Base-by-base conservation (phyloP, 257 asterid genomes). In the Datura wrightii region DNA sequence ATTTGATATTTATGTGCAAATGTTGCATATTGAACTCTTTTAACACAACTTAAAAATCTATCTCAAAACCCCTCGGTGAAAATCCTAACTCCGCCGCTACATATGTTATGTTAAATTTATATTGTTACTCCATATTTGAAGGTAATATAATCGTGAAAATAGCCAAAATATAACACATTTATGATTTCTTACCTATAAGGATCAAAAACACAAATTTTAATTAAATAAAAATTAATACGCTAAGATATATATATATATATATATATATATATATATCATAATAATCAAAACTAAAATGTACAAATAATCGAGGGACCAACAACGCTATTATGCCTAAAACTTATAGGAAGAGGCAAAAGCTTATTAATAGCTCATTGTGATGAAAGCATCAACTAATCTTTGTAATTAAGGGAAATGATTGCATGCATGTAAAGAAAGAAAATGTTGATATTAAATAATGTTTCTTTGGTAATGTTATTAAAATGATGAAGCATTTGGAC, bases 391-490 rank as follows among this genome's bases (percentile, higher is more conserved):
- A 74, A 19, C 19, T 13, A 48, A 6, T 48, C 58, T 48, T 48
- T 74, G 24, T 74, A 48, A 2, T 14, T 74, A 11, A 10, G 11
- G 24, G 19, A 48, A 74, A 74, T 6, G 80, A 74, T 74, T 48
- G 80, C 59, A 50, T 74, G 59, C 54, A 74, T 48, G 60, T 11
- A 74, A 48, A 48, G 5, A 74, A 48, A 74, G 42, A 19, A 74
- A 74, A 74, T 3, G 6, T 1, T 74, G n/a, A 19, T 48, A 48
- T 74, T 48, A 72, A 72, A n/a, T 31, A 48, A 74, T 24, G 19
- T 48, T 11, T 48, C 5, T 74, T 48, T 74, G 59, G 48, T 74
- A 48, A 46, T 74, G 3, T 3, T 48, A 19, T 10, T 46, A 58
- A 48, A 74, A 74, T 74, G 60, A 48, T 74, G 81, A 48, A 74